phyloP scores from a whole-genome alignment of 108 stramenopile genomes.

The Discostella stelligeroides region DNA sequence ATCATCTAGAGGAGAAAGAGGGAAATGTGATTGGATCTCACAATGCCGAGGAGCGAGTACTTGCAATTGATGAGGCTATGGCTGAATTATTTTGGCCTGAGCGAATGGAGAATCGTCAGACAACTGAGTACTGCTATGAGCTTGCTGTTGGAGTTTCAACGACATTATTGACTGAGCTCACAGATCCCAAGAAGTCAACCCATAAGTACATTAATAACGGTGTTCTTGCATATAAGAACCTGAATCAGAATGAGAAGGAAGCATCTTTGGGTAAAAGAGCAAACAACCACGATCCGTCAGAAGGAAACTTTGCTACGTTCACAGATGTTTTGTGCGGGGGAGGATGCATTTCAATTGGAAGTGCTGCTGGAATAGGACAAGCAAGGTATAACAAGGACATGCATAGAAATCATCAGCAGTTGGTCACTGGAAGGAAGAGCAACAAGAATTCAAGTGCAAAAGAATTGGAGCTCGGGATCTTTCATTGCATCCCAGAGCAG shows the following conservation, averaged over 20 bases:
- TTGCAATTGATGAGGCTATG: constrained; percentile 5
- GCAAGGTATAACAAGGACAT: constrained; percentile 6
- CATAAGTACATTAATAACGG: not conserved
- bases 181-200: not conserved
- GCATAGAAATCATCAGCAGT: not conserved
- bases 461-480: not conserved
- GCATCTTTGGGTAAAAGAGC: constrained; percentile 1
- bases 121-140: not conserved
- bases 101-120: not conserved
- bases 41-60: not conserved
- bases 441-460: not conserved
- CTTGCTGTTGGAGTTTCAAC: not conserved
- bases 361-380: constrained; percentile 17
- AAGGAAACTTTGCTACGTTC: constrained; percentile 4
- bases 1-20: constrained; percentile 13
- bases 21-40: constrained; percentile 1
- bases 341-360: constrained; percentile 4
- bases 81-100: not conserved
- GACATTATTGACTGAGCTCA: not conserved
- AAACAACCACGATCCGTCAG: constrained; percentile 4
- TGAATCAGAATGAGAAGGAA: not conserved
- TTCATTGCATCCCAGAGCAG: constrained; percentile 5
- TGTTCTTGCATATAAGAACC: not conserved
- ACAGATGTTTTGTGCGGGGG: not conserved
- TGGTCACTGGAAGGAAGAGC: constrained; percentile 1